Percentiles rank a stretch among this genome's conserved stretches.
Evolutionary conservation across 352 stramenopile species (phyloP).

Genomic region (Pythium vanterpoolii): DNA sequence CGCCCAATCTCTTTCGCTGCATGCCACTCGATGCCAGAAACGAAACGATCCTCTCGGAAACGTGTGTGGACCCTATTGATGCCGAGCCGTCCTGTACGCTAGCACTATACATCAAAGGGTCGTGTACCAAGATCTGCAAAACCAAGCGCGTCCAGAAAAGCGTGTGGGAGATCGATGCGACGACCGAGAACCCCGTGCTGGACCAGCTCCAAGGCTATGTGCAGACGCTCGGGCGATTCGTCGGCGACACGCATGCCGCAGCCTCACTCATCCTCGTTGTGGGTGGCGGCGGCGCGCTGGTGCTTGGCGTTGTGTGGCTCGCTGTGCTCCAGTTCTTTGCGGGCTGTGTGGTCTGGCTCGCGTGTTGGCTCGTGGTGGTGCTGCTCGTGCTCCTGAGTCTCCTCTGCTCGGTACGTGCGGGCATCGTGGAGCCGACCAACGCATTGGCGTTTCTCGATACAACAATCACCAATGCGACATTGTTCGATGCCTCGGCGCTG

Average conservation of each 20-base stretch:
- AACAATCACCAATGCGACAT: constrained; percentile 15
- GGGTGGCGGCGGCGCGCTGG: constrained; percentile 45
- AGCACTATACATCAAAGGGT: constrained; percentile 28
- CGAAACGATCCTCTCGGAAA: constrained; percentile 51
- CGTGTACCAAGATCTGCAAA: constrained; percentile 50
- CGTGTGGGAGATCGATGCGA: constrained; percentile 53
- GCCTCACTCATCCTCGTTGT: constrained; percentile 53
- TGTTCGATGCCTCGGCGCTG: constrained; percentile 16
- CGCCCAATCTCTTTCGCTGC: constrained; percentile 65
- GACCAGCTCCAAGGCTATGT: constrained; percentile 64
- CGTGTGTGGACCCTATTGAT: constrained; percentile 58
- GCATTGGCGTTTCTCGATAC: constrained; percentile 47
- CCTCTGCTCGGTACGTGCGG: constrained; percentile 70
- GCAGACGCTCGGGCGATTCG: constrained; percentile 57
- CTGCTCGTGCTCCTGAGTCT: constrained; percentile 65
- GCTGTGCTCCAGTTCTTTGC: constrained; percentile 77
- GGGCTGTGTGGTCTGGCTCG: constrained; percentile 76
- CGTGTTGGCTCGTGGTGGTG: constrained; percentile 58
- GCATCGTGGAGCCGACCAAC: constrained; percentile 47
- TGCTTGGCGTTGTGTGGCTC: constrained; percentile 68
- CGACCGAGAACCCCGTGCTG: constrained; percentile 58
- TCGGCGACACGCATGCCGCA: constrained; percentile 74
- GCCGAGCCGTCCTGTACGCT: constrained; percentile 53
- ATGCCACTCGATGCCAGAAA: constrained; percentile 61
- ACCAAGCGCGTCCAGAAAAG: constrained; percentile 65